Conservation (phyloP, 2,329 filamentous ascomycete species). For the Cladosporium phlei region DNA sequence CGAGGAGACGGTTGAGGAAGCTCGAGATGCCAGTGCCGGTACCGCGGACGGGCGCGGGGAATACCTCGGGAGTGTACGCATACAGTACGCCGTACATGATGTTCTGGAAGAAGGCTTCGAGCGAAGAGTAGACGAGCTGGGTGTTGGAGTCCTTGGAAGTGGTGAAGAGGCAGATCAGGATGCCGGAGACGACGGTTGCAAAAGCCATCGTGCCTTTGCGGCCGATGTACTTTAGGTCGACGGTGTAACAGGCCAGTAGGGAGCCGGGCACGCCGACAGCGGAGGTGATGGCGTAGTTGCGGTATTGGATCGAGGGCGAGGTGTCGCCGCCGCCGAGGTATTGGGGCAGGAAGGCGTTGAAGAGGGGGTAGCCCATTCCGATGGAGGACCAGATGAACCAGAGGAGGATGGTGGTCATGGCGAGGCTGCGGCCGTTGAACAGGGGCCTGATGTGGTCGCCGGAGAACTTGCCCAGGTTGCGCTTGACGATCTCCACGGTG, state of each 20-base stretch:
- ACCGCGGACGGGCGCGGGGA: constrained; percentile 66
- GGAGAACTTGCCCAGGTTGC: constrained; percentile 63
- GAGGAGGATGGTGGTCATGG: constrained; percentile 48
- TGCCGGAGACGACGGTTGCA: constrained; percentile 61
- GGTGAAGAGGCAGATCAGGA: constrained; percentile 64
- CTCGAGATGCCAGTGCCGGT: constrained; percentile 68
- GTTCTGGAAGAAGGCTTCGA: constrained; percentile 66
- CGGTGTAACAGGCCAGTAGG: constrained; percentile 67
- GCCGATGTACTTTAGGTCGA: constrained; percentile 67
- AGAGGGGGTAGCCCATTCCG: constrained; percentile 81
- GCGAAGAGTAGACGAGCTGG: constrained; percentile 62
- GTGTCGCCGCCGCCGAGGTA: constrained; percentile 57
- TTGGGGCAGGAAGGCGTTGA: constrained; percentile 86
- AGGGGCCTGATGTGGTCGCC: constrained; percentile 61
- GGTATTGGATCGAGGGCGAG: constrained; percentile 52
- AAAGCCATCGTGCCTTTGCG: constrained; percentile 67
- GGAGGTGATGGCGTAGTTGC: constrained; percentile 77
- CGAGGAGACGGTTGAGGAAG: constrained; percentile 64
- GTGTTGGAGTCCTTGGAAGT: constrained; percentile 52
- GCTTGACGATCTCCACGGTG: constrained; percentile 48
- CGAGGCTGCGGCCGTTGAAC: constrained; percentile 47
- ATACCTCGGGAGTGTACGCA: constrained; percentile 72
- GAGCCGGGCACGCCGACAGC: constrained; percentile 72
- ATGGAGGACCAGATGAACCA: constrained; percentile 82
- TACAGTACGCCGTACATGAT: constrained; percentile 75